These are phyloP conservation scores for Zygosaccharomyces bisporus DNA, from an alignment of 805 yeast genomes.

Conservation along the genomic window DNA sequence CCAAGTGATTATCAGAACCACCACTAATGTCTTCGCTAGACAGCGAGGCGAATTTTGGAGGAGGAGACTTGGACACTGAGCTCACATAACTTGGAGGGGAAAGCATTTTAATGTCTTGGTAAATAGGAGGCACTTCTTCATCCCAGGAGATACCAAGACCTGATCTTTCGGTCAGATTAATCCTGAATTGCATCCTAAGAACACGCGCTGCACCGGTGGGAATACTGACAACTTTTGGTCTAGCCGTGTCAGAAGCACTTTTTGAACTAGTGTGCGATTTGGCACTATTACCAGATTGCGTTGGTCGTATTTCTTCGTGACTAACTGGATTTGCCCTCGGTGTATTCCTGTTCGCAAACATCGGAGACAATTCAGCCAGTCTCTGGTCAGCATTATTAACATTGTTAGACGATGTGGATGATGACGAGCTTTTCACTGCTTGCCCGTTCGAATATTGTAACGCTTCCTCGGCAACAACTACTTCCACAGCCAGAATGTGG, in stretches of 20 bases:
- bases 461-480: slow-evolving; percentile 90
- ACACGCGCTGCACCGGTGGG: slow-evolving; percentile 97
- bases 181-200: slow-evolving; percentile 86
- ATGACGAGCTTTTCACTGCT: slow-evolving; percentile 23
- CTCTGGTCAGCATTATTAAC: slow-evolving; percentile 36
- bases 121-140: slow-evolving; percentile 97
- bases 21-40: slow-evolving; percentile 2
- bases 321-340: slow-evolving; percentile 22
- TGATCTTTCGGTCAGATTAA: slow-evolving; percentile 80
- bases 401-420: slow-evolving; percentile 1
- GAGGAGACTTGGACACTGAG: slow-evolving; percentile 11
- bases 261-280: slow-evolving; percentile 9
- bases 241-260: slow-evolving; percentile 8
- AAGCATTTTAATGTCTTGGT: slow-evolving; percentile 74
- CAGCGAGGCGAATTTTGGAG: slow-evolving; percentile 4
- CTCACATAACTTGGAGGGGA: slow-evolving; percentile 80
- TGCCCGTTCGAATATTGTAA: slow-evolving; percentile 42
- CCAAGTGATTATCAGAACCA: slow-evolving; percentile 7
- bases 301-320: slow-evolving; percentile 22
- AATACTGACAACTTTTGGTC: slow-evolving; percentile 46
- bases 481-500: slow-evolving; percentile 77
- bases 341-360: slow-evolving; percentile 38
- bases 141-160: slow-evolving; percentile 98
- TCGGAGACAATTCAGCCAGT: slow-evolving; percentile 44
- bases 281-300: slow-evolving; percentile 13